Evolutionary conservation across 2,329 filamentous ascomycete genomes (phyloP).

Genomic region (Diaporthe ampelina): DNA sequence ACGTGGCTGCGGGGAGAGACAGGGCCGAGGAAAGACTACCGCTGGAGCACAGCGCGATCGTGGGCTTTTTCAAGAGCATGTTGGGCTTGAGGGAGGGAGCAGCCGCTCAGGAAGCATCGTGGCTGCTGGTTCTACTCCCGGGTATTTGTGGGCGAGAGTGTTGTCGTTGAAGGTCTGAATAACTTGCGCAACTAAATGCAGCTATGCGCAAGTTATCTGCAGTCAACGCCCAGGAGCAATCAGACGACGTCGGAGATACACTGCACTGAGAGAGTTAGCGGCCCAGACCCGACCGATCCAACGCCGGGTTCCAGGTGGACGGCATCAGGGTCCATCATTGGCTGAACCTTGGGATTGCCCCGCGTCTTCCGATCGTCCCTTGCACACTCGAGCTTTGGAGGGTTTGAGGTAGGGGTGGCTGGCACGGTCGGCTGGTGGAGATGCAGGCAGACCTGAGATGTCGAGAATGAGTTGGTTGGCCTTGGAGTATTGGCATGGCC

Average conservation of each 20-base stretch:
- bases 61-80: conserved; percentile 48
- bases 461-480: too few species aligned
- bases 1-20: conserved; percentile 40
- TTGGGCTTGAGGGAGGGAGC: conserved; percentile 3
- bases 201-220: not conserved
- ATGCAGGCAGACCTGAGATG: not conserved
- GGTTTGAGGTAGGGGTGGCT: not conserved
- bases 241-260: conserved; percentile 10
- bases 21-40: conserved; percentile 42
- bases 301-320: conserved; percentile 26
- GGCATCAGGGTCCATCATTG: conserved; percentile 24
- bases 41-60: conserved; percentile 48
- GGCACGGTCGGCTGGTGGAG: not conserved
- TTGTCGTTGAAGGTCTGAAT: not conserved
- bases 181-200: not conserved
- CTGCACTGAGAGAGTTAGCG: conserved; percentile 3
- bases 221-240: not conserved
- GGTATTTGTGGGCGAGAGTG: not conserved
- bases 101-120: conserved; percentile 26
- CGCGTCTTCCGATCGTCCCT: conserved; percentile 9
- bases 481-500: not conserved
- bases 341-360: not conserved
- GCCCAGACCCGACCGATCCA: conserved; percentile 21
- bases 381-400: conserved; percentile 10
- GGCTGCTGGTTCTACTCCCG: conserved; percentile 1